Percentiles rank a stretch among this genome's conserved stretches.
phyloP scores from a whole-genome alignment of 2,329 filamentous ascomycete species.

The Elsinoe ampelina region DNA sequence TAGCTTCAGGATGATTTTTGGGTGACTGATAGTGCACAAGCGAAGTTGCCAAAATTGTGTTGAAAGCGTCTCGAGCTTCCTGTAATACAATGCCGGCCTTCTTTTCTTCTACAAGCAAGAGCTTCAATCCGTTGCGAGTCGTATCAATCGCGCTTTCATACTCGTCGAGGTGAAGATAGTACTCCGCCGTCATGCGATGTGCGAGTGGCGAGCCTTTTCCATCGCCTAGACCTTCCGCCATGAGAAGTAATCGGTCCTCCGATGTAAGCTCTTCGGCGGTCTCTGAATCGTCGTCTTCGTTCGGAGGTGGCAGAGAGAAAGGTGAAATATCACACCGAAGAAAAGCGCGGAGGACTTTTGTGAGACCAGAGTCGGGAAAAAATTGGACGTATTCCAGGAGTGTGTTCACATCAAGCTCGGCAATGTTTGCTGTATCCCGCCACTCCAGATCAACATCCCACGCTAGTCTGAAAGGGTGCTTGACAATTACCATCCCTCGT shows the following conservation, averaged over 20 bases:
- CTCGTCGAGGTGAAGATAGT: slow-evolving; percentile 77
- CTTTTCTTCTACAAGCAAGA: slow-evolving; percentile 50
- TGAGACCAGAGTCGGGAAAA: slow-evolving; percentile 76
- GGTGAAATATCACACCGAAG: slow-evolving; percentile 76
- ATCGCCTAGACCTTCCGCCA: slow-evolving; percentile 50
- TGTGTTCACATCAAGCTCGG: slow-evolving; percentile 69
- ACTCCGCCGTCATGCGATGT: slow-evolving; percentile 72
- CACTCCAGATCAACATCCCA: slow-evolving; percentile 91
- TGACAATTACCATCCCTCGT: slow-evolving; percentile 90
- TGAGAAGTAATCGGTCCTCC: slow-evolving; percentile 71
- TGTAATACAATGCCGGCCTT: slow-evolving; percentile 61
- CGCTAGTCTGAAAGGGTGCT: slow-evolving; percentile 77
- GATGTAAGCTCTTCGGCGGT: slow-evolving; percentile 54
- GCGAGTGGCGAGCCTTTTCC: slow-evolving; percentile 62
- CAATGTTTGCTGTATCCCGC: slow-evolving; percentile 65
- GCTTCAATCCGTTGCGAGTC: slow-evolving; percentile 62
- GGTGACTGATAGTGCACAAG: slow-evolving; percentile 86
- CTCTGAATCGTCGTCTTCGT: slow-evolving; percentile 36
- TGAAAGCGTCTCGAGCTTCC: slow-evolving; percentile 64
- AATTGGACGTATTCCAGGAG: slow-evolving; percentile 71
- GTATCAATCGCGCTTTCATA: slow-evolving; percentile 72
- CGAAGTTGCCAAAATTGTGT: slow-evolving; percentile 72
- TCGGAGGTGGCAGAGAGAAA: slow-evolving; percentile 58
- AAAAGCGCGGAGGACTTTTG: slow-evolving; percentile 72
- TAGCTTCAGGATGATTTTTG: slow-evolving; percentile 80